Percentiles rank a stretch among this genome's conserved stretches.
Conservation (phyloP, 2,329 filamentous ascomycete genomes). For the Penicillium freii region DNA sequence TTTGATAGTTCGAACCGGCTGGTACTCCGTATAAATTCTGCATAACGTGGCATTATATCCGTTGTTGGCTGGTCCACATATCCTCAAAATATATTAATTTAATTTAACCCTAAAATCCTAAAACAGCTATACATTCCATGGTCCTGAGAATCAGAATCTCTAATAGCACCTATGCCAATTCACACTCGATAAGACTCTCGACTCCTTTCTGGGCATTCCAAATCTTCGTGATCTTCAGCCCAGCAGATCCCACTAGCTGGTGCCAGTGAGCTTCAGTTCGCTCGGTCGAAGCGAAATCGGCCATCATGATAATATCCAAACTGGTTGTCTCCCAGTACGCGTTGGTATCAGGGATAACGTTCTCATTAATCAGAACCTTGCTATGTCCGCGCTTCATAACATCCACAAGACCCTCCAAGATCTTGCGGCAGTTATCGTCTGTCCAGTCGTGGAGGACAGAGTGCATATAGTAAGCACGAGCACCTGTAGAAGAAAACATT, state of each 20-base stretch:
- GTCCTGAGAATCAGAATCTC: not conserved
- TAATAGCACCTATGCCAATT: constrained; percentile 9
- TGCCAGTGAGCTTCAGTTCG: constrained; percentile 43
- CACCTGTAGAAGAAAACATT: constrained; percentile 19
- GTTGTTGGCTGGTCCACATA: not conserved
- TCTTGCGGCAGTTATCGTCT: constrained; percentile 28
- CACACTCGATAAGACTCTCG: constrained; percentile 29
- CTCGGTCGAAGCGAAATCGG: constrained; percentile 38
- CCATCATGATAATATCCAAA: constrained; percentile 48
- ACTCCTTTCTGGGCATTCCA: constrained; percentile 27
- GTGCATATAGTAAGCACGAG: constrained; percentile 37
- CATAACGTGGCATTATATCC: no score
- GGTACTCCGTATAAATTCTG: no score
- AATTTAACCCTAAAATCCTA: no score
- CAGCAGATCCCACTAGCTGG: constrained; percentile 32
- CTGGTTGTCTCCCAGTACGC: constrained; percentile 34
- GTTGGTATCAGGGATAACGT: constrained; percentile 40
- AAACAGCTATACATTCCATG: no score
- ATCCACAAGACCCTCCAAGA: constrained; percentile 23
- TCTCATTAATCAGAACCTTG: constrained; percentile 48
- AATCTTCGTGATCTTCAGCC: constrained; percentile 39
- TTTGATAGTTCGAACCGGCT: not conserved
- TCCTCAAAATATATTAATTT: not conserved
- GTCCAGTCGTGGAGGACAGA: constrained; percentile 36
- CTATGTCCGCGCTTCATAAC: constrained; percentile 42